Conservation (phyloP, 108 stramenopile species). For the Fistulifera solaris region DNA sequence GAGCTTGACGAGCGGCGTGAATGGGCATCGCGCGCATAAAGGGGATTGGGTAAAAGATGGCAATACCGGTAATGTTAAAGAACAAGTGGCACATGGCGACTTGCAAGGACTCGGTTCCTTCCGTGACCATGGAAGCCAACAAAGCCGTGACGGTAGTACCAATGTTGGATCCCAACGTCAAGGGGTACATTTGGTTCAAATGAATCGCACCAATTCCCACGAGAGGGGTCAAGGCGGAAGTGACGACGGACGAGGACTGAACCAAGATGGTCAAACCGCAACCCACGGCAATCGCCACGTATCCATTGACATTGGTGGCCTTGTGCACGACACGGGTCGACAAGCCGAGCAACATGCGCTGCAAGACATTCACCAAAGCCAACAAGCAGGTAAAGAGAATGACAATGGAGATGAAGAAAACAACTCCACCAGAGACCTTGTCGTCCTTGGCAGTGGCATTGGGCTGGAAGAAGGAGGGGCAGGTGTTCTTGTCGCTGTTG, state of each 20-base stretch:
- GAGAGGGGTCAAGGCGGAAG: slow-evolving; percentile 73
- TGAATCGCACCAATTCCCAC: slow-evolving; percentile 70
- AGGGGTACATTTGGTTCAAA: slow-evolving; percentile 71
- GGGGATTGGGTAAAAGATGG: slow-evolving; percentile 80
- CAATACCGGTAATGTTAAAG: slow-evolving; percentile 75
- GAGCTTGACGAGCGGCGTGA: slow-evolving; percentile 38
- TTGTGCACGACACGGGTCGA: slow-evolving; percentile 77
- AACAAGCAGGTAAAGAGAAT: slow-evolving; percentile 68
- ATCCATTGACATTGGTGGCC: slow-evolving; percentile 80
- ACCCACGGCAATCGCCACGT: slow-evolving; percentile 71
- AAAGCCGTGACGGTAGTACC: slow-evolving; percentile 77
- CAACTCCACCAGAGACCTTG: slow-evolving; percentile 52
- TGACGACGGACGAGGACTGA: slow-evolving; percentile 76
- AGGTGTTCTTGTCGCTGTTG: slow-evolving; percentile 34
- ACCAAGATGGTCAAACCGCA: slow-evolving; percentile 73
- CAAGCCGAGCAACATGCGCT: slow-evolving; percentile 57
- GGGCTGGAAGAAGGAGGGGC: slow-evolving; percentile 73
- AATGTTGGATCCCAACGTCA: slow-evolving; percentile 85
- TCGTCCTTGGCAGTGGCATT: slow-evolving; percentile 56
- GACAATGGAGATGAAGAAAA: slow-evolving; percentile 59
- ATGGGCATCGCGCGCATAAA: slow-evolving; percentile 65
- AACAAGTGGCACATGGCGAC: slow-evolving; percentile 73
- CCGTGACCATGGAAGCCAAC: slow-evolving; percentile 30
- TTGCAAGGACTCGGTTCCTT: slow-evolving; percentile 39
- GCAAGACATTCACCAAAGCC: slow-evolving; percentile 70